These are phyloP conservation scores for Penicillium sp. DNA, from an alignment of 2,329 filamentous ascomycete genomes.

Conservation along the genomic window DNA sequence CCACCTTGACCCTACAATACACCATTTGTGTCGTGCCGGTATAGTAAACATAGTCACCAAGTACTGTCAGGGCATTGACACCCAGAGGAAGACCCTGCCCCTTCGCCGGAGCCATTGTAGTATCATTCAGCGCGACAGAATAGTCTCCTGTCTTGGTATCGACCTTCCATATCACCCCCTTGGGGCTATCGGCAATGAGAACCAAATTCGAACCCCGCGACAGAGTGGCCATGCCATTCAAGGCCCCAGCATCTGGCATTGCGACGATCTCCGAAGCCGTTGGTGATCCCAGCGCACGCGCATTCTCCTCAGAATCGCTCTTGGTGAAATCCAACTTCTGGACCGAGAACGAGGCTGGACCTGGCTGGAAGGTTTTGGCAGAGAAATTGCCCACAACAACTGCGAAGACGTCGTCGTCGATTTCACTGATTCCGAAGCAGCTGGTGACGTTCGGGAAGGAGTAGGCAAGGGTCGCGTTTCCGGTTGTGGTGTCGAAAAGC, in stretches of 20 bases:
- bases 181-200: conserved; percentile 20
- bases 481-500: conserved; percentile 16
- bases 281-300: neutral
- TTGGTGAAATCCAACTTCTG: conserved; percentile 18
- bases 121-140: conserved; percentile 16
- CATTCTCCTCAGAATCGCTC: neutral
- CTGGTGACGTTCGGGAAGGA: conserved; percentile 20
- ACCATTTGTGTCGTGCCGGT: conserved; percentile 21
- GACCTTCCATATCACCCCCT: conserved; percentile 20
- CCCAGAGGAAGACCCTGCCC: conserved; percentile 19
- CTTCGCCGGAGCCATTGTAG: conserved; percentile 20
- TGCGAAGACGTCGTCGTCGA: conserved; percentile 21
- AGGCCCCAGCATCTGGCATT: conserved; percentile 15
- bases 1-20: conserved; percentile 20
- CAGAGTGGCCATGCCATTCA: conserved; percentile 21
- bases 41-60: conserved; percentile 21
- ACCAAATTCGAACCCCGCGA: conserved; percentile 15
- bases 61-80: conserved; percentile 16
- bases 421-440: conserved; percentile 23
- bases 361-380: conserved; percentile 15
- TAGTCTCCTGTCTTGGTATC: conserved; percentile 18
- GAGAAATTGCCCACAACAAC: conserved; percentile 22
- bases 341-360: conserved; percentile 16
- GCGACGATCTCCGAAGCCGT: conserved; percentile 14
- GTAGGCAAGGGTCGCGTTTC: conserved; percentile 16